phyloP scores from a whole-genome alignment of 1,139 yeast genomes.

The Kodamaea sp. region DNA sequence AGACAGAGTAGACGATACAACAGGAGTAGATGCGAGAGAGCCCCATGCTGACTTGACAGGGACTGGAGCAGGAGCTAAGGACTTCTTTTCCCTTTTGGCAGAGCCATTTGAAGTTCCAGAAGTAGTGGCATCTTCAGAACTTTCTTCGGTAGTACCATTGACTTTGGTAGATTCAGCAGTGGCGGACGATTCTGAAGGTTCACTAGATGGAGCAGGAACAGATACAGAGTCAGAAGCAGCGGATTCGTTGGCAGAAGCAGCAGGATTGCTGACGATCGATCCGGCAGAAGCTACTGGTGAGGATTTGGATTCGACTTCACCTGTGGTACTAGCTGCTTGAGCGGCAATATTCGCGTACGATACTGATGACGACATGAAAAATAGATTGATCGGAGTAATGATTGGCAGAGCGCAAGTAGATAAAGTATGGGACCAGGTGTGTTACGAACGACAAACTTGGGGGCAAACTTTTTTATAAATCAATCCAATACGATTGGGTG shows the following conservation, averaged over 20 bases:
- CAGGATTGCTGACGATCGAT: background rate
- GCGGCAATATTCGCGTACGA: constrained; percentile 48
- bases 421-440: too few species aligned
- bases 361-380: constrained; percentile 16
- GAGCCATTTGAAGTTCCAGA: constrained; percentile 2
- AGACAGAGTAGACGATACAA: constrained; percentile 13
- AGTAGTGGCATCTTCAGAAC: constrained; percentile 2
- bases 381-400: too few species aligned
- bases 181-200: constrained; percentile 3
- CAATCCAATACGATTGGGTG: too few species aligned
- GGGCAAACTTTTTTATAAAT: too few species aligned
- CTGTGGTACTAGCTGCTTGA: constrained; percentile 20
- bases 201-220: constrained; percentile 9
- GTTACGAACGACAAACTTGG: too few species aligned
- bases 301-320: constrained; percentile 3
- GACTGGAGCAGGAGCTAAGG: constrained; percentile 75
- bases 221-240: constrained; percentile 9
- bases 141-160: background rate
- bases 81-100: constrained; percentile 34
- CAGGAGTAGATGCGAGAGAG: constrained; percentile 27
- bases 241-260: constrained; percentile 12
- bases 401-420: too few species aligned
- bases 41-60: constrained; percentile 78
- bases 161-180: constrained; percentile 7
- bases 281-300: background rate